Conservation (phyloP, 2,329 filamentous ascomycete genomes). For the Alternaria conjuncta region DNA sequence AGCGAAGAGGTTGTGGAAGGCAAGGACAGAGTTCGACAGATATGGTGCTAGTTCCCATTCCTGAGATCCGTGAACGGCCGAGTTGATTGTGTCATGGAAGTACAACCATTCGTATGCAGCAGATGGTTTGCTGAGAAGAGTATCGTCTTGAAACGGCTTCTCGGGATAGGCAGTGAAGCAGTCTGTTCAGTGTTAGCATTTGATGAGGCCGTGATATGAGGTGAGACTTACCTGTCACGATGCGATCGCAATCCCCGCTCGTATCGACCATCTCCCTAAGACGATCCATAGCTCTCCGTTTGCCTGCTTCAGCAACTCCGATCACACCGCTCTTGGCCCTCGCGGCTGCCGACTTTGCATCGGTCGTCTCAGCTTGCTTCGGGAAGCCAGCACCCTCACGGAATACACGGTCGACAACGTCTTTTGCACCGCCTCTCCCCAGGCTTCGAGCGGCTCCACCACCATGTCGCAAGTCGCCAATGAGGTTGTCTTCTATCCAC, state of each 20-base stretch:
- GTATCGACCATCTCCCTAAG: constrained; percentile 79
- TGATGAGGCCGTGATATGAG: no score
- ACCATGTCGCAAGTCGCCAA: constrained; percentile 71
- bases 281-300: constrained; percentile 74
- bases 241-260: constrained; percentile 77
- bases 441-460: constrained; percentile 74
- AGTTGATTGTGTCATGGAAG: constrained; percentile 86
- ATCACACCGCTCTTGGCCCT: constrained; percentile 56
- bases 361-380: constrained; percentile 58
- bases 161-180: constrained; percentile 86
- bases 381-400: constrained; percentile 80
- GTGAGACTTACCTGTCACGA: constrained; percentile 63
- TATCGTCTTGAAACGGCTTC: constrained; percentile 92
- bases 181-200: constrained; percentile 54
- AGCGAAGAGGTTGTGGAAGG: constrained; percentile 90
- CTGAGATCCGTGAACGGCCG: constrained; percentile 79
- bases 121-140: constrained; percentile 85
- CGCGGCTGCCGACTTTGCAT: constrained; percentile 61
- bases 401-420: constrained; percentile 80
- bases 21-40: constrained; percentile 82
- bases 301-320: constrained; percentile 74
- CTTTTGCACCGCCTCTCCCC: constrained; percentile 73
- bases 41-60: constrained; percentile 94
- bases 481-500: constrained; percentile 77
- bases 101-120: constrained; percentile 92